phyloP scores from a whole-genome alignment of 2,329 filamentous ascomycete species.

The Bipolaris bicolor region DNA sequence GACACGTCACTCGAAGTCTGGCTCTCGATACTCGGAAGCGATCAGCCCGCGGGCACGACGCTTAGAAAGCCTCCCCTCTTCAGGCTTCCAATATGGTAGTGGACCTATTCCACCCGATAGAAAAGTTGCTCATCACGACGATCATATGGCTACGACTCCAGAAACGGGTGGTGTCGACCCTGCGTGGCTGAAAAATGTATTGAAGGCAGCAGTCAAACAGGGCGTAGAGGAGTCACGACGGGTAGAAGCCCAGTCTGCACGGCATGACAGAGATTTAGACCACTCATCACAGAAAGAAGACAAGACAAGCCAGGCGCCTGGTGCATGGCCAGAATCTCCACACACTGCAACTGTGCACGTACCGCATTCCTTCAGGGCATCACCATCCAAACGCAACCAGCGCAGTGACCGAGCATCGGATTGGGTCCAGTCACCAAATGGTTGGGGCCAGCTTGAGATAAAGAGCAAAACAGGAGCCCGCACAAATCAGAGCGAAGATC shows the following conservation, averaged over 20 bases:
- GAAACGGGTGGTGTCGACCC: slow-evolving; percentile 19
- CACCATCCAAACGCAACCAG: not conserved
- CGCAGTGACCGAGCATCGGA: not conserved
- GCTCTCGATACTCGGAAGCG: slow-evolving; percentile 16
- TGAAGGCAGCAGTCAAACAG: slow-evolving; percentile 30
- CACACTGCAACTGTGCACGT: not conserved
- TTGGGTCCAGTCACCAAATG: slow-evolving; percentile 13
- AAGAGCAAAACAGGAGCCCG: slow-evolving; percentile 11
- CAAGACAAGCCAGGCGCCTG: slow-evolving; percentile 25
- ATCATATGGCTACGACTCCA: not conserved
- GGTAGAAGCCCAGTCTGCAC: not conserved
- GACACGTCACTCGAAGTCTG: not conserved
- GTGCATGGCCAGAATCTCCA: slow-evolving; percentile 34
- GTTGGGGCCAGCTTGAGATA: slow-evolving; percentile 7
- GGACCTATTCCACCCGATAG: slow-evolving; percentile 30
- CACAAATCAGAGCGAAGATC: slow-evolving; percentile 19
- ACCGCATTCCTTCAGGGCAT: not conserved
- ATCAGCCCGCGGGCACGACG: slow-evolving; percentile 17
- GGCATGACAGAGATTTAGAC: not conserved
- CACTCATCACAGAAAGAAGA: not conserved
- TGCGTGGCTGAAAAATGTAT: slow-evolving; percentile 23
- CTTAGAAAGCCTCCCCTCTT: slow-evolving; percentile 10
- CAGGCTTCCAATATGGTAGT: slow-evolving; percentile 35
- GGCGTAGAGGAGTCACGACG: slow-evolving; percentile 28
- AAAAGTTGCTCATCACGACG: slow-evolving; percentile 2